These are phyloP conservation scores for Oryza glaberrima DNA, from an alignment of 176 grass and related monocot genomes.

Conservation along the genomic window DNA sequence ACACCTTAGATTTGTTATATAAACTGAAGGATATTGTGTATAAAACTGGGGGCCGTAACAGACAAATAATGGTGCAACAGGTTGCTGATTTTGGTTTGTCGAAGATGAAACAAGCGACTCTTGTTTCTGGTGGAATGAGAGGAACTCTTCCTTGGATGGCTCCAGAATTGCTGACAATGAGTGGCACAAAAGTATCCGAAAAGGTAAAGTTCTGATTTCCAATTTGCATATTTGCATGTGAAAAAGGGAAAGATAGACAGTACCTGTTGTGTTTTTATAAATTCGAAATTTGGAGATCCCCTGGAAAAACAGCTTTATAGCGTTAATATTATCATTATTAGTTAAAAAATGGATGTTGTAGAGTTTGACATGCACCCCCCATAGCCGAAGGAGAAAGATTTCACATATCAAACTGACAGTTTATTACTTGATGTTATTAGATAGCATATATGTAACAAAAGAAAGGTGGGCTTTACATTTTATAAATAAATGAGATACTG, in stretches of 20 bases:
- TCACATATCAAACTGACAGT: neutral
- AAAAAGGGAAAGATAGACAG: neutral
- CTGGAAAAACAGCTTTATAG: neutral
- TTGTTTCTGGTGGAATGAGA: slow-evolving; percentile 96
- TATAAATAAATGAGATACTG: neutral
- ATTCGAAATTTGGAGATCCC: neutral
- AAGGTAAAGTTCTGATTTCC: slow-evolving; percentile 57
- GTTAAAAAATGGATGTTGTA: neutral
- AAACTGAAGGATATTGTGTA: neutral
- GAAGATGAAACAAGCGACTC: slow-evolving; percentile 87
- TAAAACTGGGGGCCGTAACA: slow-evolving; percentile 22
- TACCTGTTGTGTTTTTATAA: neutral
- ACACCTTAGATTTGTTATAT: neutral
- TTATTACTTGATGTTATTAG: neutral
- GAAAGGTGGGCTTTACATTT: neutral
- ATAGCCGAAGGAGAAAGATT: neutral
- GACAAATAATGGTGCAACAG: slow-evolving; percentile 42
- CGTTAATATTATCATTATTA: neutral
- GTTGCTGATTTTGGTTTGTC: slow-evolving; percentile 96
- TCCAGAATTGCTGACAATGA: slow-evolving; percentile 74
- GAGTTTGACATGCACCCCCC: neutral
- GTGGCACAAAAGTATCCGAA: slow-evolving; percentile 70
- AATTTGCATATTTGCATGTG: neutral
- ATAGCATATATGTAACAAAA: neutral
- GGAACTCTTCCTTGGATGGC: slow-evolving; percentile 99